phyloP scores from a whole-genome alignment of 1,284 basidiomycete genomes.

The Gymnopus androsaceus region DNA sequence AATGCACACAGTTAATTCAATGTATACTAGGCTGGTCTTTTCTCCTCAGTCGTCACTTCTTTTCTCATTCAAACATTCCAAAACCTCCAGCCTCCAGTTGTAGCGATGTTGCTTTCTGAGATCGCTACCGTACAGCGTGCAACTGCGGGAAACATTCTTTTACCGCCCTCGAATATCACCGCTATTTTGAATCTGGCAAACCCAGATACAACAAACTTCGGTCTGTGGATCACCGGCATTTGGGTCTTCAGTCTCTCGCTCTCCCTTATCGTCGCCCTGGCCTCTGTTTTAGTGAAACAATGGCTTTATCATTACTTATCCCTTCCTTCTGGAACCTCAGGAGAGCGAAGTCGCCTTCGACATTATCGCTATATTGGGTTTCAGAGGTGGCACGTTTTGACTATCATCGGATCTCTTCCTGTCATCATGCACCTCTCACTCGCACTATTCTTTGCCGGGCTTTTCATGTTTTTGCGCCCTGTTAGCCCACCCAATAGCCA shows the following conservation, averaged over 20 bases:
- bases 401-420: constrained; percentile 2
- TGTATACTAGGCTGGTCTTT: constrained; percentile 15
- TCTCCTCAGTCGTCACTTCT: constrained; percentile 20
- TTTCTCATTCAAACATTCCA: constrained; percentile 21
- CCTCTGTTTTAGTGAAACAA: constrained; percentile 12
- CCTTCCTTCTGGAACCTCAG: neutral
- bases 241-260: constrained; percentile 12
- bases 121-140: constrained; percentile 10
- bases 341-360: neutral
- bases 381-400: neutral
- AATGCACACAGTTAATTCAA: neutral
- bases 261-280: neutral
- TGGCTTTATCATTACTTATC: constrained; percentile 9
- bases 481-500: no score
- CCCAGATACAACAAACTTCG: neutral
- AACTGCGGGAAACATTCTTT: neutral
- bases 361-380: constrained; percentile 1
- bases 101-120: constrained; percentile 7
- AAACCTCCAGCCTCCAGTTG: constrained; percentile 12
- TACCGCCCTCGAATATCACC: neutral
- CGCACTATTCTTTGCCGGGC: constrained; percentile 7
- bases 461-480: neutral
- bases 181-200: neutral
- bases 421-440: constrained; percentile 13
- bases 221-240: constrained; percentile 16